A percentile compares a stretch with the other conserved stretches of the same genome.
Conservation (phyloP, 2,329 filamentous ascomycete species). For the Plenodomus biglobosus region DNA sequence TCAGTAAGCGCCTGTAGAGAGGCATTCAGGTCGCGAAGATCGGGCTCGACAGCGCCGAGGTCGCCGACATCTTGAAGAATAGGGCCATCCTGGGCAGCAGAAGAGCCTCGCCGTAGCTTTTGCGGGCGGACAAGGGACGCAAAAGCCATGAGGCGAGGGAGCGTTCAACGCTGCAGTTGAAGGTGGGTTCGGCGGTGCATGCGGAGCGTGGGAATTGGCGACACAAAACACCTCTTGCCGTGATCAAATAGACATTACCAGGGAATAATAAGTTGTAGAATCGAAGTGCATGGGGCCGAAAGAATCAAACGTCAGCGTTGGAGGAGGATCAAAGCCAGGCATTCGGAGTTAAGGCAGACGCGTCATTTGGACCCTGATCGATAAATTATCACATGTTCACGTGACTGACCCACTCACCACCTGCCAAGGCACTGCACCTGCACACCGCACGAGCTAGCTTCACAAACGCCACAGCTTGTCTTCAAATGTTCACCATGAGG, state of each 20-base stretch:
- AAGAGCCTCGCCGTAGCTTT: constrained; percentile 19
- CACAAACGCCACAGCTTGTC: neutral
- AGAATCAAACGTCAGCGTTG: neutral
- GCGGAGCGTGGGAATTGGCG: neutral
- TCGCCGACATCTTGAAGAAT: constrained; percentile 6
- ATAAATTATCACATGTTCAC: constrained; percentile 1
- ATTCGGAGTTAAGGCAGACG: constrained; percentile 4
- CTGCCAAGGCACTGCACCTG: no score
- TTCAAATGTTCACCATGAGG: neutral
- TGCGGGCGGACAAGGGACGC: constrained; percentile 38
- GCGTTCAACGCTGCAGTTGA: constrained; percentile 10
- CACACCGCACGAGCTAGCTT: neutral
- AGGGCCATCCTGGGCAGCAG: constrained; percentile 9
- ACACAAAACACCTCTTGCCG: neutral
- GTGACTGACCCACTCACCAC: neutral
- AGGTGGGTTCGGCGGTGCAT: constrained; percentile 7
- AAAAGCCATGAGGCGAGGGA: constrained; percentile 34
- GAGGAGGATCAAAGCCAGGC: neutral
- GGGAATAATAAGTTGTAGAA: constrained; percentile 1
- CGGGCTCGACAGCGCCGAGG: constrained; percentile 53
- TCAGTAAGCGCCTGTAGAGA: constrained; percentile 68
- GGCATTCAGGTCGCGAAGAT: constrained; percentile 70
- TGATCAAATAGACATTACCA: constrained; percentile 19
- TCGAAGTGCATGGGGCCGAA: constrained; percentile 2
- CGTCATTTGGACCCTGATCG: constrained; percentile 11